Percentiles rank a stretch among this genome's conserved stretches.
These are phyloP conservation scores for Picochlorum costavermella DNA, from an alignment of 139 green algal species.

Conservation along the genomic window DNA sequence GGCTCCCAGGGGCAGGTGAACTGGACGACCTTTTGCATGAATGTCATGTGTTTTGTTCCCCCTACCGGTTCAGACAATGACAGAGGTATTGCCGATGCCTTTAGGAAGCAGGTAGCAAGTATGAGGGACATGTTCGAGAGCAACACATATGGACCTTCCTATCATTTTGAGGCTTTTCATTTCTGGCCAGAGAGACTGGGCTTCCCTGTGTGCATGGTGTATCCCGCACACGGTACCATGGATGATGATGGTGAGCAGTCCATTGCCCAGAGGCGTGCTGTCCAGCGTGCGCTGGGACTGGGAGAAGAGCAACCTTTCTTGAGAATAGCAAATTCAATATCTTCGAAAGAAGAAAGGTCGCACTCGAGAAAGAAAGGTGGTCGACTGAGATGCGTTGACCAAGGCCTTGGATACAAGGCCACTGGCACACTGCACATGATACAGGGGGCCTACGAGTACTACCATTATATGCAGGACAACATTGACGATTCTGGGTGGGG, in stretches of 20 bases:
- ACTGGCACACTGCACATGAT: constrained; percentile 54
- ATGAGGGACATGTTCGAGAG: constrained; percentile 25
- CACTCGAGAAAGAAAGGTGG: not conserved
- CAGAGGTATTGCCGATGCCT: too few relatives aligned
- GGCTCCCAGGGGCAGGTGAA: too few relatives aligned
- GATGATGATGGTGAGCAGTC: constrained; percentile 36
- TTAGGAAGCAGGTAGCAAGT: too few relatives aligned
- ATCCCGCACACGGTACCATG: not conserved
- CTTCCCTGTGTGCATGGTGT: constrained; percentile 30
- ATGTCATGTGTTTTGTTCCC: too few relatives aligned
- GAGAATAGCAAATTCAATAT: constrained; percentile 47
- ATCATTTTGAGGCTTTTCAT: constrained; percentile 18
- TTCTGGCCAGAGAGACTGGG: not conserved
- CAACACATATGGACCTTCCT: constrained; percentile 15
- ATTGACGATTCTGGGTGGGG: constrained; percentile 90
- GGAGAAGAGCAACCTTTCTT: constrained; percentile 65
- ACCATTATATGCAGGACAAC: constrained; percentile 94
- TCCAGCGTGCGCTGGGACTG: constrained; percentile 62
- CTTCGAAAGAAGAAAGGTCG: too few relatives aligned
- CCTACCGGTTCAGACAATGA: too few relatives aligned
- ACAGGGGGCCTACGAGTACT: constrained; percentile 83
- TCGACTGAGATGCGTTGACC: constrained; percentile 65
- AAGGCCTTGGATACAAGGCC: constrained; percentile 32
- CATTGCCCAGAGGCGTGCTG: constrained; percentile 9
- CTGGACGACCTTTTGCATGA: too few relatives aligned